Base-by-base conservation (phyloP, 768 basidiomycete species). In the Coprinellus micaceus region DNA sequence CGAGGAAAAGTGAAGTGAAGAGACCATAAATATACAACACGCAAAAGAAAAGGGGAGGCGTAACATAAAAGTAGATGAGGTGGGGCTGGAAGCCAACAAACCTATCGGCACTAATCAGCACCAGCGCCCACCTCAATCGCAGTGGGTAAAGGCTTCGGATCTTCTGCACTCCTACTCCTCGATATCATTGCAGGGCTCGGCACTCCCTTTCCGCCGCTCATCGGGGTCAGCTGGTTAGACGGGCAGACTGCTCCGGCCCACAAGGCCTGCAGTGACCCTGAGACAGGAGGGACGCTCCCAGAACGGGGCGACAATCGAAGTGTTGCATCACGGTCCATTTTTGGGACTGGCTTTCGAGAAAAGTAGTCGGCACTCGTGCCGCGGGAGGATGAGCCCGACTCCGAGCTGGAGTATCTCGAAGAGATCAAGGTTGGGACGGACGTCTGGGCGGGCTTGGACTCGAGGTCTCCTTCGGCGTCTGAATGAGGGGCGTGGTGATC, bases 91-190 rank as follows among this genome's bases (percentile, higher is more conserved):
- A 54, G n/a, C 50, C 58, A 40, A 33, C 33, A 6, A 33, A 33
- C 33, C 33, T 33, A 33, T 33, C 33, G 33, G 33, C 33, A 58
- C 33, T 33, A 33, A 33, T 33, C 33, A 33, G 33, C 33, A 33
- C 33, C 33, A 33, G 33, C 33, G 13, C 33, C 6, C 33, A 33
- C 33, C 33, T 33, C 33, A 13, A 33, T 33, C 33, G 33, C 7
- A 13, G 33, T 44, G 10, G 25, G 28, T 13, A 25, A 6, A 29
- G 47, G 47, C 25, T 17, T 26, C 44, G 26, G 1, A 2, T n/a
- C 26, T 12, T 64, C 65, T 4, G 64, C 56, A 49, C 67, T 68
- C 44, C 58, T 61, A 25, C 63, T 64, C 56, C 65, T 61, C 25
- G 45, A 57, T 13, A 60, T 30, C 21, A 58, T 56, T 13, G 56